Conservation (phyloP, 495 filamentous ascomycete genomes). For the Corynascus novoguineensis region DNA sequence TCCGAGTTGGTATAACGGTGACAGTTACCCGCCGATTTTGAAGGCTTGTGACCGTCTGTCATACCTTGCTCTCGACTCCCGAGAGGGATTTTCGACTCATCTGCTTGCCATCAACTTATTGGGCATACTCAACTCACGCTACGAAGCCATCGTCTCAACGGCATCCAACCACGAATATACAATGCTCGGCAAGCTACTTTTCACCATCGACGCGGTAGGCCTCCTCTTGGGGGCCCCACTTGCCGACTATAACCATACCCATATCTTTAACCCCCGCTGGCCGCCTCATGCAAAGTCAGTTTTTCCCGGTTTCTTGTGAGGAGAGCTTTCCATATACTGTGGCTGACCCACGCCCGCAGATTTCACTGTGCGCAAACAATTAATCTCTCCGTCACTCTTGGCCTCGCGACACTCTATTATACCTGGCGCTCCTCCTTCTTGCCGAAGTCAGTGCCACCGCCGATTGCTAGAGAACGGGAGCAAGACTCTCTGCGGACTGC, state of each 20-base stretch:
- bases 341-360: constrained; percentile 17
- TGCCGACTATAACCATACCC: constrained; percentile 49
- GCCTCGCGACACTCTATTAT: constrained; percentile 46
- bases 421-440: constrained; percentile 33
- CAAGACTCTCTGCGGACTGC: constrained; percentile 35
- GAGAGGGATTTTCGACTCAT: no score
- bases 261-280: constrained; percentile 53
- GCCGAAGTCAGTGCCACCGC: constrained; percentile 15
- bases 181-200: constrained; percentile 42
- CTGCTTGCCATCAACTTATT: no score
- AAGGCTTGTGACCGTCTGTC: no score
- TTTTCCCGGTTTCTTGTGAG: no score
- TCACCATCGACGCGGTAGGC: constrained; percentile 40
- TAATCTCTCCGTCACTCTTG: constrained; percentile 41
- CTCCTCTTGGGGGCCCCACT: constrained; percentile 39
- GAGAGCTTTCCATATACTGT: neutral
- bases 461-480: constrained; percentile 12
- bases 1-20: no score
- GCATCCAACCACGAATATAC: no score
- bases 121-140: no score
- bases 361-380: constrained; percentile 56
- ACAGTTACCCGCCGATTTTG: no score
- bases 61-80: no score
- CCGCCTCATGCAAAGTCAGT: constrained; percentile 48
- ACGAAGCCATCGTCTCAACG: no score